phyloP scores from a whole-genome alignment of 2,329 filamentous ascomycete species.

The Cladophialophora yegresii region DNA sequence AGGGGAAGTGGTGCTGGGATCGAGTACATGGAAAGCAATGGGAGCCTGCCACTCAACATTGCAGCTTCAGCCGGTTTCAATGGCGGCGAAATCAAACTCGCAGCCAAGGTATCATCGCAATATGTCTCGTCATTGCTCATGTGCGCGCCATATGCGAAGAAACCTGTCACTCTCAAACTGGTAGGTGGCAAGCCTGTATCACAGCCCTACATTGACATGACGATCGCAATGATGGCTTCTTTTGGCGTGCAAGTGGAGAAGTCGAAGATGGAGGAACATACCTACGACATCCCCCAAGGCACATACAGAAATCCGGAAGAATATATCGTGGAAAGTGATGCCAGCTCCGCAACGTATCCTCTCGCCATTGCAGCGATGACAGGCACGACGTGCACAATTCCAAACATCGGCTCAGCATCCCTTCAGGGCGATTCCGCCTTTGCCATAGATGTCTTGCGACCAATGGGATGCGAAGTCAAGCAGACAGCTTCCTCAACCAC shows the following conservation, averaged over 20 bases:
- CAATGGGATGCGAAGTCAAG: conserved; percentile 90
- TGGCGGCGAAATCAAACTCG: conserved; percentile 85
- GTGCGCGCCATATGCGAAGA: conserved; percentile 95
- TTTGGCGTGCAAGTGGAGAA: conserved; percentile 82
- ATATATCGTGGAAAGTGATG: conserved; percentile 94
- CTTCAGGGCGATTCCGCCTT: conserved; percentile 95
- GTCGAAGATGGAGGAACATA: conserved; percentile 78
- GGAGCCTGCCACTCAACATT: conserved; percentile 81
- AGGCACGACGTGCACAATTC: conserved; percentile 90
- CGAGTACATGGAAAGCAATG: conserved; percentile 78
- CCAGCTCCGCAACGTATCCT: conserved; percentile 95
- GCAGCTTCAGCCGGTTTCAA: conserved; percentile 78
- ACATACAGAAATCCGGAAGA: conserved; percentile 78
- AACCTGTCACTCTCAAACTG: conserved; percentile 83
- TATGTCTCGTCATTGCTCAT: conserved; percentile 97
- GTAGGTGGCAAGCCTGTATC: conserved; percentile 98
- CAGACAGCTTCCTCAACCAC: conserved; percentile 86
- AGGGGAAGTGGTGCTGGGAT: conserved; percentile 83
- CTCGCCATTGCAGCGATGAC: conserved; percentile 92
- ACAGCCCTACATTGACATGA: conserved; percentile 98
- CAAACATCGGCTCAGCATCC: conserved; percentile 90
- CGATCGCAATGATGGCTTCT: conserved; percentile 91
- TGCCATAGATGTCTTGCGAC: conserved; percentile 81
- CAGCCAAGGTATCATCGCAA: conserved; percentile 96
- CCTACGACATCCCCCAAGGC: conserved; percentile 88